phyloP scores from a whole-genome alignment of 176 grass and related monocot genomes.

The Ananas comosus region DNA sequence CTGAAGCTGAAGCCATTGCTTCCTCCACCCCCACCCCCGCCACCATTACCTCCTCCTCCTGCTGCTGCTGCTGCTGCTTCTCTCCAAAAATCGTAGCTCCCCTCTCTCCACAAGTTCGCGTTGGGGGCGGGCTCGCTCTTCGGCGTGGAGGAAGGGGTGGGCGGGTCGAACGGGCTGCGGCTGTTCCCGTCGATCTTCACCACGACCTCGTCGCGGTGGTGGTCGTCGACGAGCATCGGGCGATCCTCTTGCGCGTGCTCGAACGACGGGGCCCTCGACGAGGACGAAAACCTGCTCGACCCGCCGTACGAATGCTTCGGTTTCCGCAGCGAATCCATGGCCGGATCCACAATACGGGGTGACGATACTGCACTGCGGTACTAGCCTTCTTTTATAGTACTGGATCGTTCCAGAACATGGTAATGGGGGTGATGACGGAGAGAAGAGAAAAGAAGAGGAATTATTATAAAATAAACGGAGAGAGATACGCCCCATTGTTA shows the following conservation, averaged over 20 bases:
- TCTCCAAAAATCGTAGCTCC: slow-evolving; percentile 43
- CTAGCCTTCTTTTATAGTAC: no score
- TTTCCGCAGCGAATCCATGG: slow-evolving; percentile 10
- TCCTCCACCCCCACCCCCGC: background rate
- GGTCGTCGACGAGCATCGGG: slow-evolving; percentile 6
- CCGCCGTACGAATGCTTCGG: slow-evolving; percentile 5
- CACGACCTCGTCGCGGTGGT: slow-evolving; percentile 45
- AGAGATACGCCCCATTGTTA: no score
- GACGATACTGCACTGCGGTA: no score
- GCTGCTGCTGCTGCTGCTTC: background rate
- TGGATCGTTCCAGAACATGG: no score
- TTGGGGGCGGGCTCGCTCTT: no score
- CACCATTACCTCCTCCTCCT: background rate
- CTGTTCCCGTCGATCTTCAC: slow-evolving; percentile 62
- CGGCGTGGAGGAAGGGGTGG: background rate
- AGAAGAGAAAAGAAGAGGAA: no score
- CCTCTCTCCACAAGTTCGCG: slow-evolving; percentile 21
- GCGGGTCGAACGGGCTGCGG: slow-evolving; percentile 12
- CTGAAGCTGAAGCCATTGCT: slow-evolving; percentile 50
- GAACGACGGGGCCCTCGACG: slow-evolving; percentile 6
- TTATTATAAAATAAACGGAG: no score
- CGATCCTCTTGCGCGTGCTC: slow-evolving; percentile 28
- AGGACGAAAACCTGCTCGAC: background rate
- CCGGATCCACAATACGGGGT: no score
- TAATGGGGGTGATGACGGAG: no score